Evolutionary conservation across 768 basidiomycete genomes (phyloP).

Genomic region (Guyanaporus albipodus): DNA sequence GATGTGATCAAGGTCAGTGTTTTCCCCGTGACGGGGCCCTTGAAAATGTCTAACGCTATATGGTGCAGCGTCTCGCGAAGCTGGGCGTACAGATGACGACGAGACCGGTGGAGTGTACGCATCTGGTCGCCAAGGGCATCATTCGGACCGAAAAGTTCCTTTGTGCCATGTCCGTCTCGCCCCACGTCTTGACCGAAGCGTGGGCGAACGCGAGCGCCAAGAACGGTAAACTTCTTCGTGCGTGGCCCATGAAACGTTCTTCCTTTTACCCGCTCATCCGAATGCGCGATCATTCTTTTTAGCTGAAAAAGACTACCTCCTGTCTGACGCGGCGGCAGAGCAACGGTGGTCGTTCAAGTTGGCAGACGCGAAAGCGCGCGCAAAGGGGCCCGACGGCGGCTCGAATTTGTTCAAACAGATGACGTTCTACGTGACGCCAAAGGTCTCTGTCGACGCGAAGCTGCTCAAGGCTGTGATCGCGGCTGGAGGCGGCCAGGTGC

Average conservation of each 20-base stretch:
- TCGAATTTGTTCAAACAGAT: conserved; percentile 55
- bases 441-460: conserved; percentile 53
- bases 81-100: conserved; percentile 65
- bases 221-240: conserved; percentile 59
- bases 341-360: conserved; percentile 64
- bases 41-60: not conserved
- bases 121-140: conserved; percentile 65
- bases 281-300: not conserved
- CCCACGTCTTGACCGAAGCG: conserved; percentile 56
- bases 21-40: not conserved
- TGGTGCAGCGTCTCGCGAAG: conserved; percentile 50
- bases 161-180: conserved; percentile 61
- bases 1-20: conserved; percentile 53
- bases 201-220: conserved; percentile 67
- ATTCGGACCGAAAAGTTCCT: conserved; percentile 88
- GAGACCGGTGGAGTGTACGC: conserved; percentile 67
- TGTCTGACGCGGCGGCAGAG: conserved; percentile 63
- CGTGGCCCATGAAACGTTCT: conserved; percentile 25
- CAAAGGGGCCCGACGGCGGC: conserved; percentile 43
- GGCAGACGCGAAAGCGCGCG: conserved; percentile 52
- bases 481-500: conserved; percentile 70
- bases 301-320: conserved; percentile 62
- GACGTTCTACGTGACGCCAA: conserved; percentile 73
- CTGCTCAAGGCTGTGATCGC: conserved; percentile 66
- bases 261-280: not conserved